phyloP scores from a whole-genome alignment of 371 early-diverging fungal genomes.

The Mucor lusitanicus region DNA sequence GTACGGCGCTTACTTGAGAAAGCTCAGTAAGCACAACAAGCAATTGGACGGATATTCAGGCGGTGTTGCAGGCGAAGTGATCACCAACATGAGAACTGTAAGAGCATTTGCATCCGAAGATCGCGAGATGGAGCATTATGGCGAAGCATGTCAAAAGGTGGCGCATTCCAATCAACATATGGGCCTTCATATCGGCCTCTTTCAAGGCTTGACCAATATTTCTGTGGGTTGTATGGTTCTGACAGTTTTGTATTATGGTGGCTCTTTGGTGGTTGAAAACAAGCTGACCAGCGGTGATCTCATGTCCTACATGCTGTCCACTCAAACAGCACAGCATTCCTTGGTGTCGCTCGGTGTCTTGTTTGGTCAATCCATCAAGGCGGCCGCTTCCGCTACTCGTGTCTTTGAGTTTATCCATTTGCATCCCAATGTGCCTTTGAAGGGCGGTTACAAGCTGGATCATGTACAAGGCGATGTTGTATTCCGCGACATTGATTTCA shows the following conservation, averaged over 20 bases:
- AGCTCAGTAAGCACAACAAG: conserved; percentile 54
- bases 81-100: conserved; percentile 75
- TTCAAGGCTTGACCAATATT: conserved; percentile 75
- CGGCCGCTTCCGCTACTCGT: conserved; percentile 61
- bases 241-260: conserved; percentile 76
- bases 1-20: conserved; percentile 75
- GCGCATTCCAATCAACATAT: conserved; percentile 49
- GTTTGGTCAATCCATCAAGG: conserved; percentile 79
- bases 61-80: conserved; percentile 72
- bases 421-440: conserved; percentile 46
- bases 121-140: conserved; percentile 64
- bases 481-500: conserved; percentile 68
- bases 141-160: conserved; percentile 46
- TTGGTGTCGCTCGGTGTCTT: conserved; percentile 72
- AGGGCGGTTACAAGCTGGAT: conserved; percentile 44
- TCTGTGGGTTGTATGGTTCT: conserved; percentile 74
- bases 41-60: conserved; percentile 58
- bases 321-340: conserved; percentile 76
- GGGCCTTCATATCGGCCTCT: conserved; percentile 80
- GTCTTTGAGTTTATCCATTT: conserved; percentile 71
- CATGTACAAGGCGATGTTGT: conserved; percentile 54
- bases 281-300: conserved; percentile 71
- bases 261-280: conserved; percentile 65
- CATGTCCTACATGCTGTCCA: conserved; percentile 78
- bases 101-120: conserved; percentile 76